Evolutionary conservation across 2,329 filamentous ascomycete genomes (phyloP).

Genomic region (Colletotrichum sp.): DNA sequence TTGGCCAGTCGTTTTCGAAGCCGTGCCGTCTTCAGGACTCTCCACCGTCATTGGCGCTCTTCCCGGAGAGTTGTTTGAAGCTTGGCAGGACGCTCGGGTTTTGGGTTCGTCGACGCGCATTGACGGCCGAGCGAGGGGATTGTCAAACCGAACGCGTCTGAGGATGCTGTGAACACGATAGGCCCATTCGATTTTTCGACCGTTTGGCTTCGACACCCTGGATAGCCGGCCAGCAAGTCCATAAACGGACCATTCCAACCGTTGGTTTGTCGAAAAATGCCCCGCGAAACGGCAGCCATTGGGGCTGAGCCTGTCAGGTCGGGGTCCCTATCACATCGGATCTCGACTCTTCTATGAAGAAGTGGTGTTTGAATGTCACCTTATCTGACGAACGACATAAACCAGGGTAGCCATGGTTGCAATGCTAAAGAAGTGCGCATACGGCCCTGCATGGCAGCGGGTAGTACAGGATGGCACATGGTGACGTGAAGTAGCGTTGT

Average conservation of each 20-base stretch:
- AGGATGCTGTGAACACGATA: not conserved
- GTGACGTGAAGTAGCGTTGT: not conserved
- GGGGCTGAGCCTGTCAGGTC: not conserved
- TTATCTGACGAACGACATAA: not conserved
- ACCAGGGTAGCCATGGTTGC: not conserved
- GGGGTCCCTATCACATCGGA: slow-evolving; percentile 7
- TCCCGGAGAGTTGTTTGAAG: slow-evolving; percentile 2
- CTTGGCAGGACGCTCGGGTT: slow-evolving; percentile 9
- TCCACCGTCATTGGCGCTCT: not conserved
- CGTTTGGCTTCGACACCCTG: not conserved
- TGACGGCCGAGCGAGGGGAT: slow-evolving; percentile 8
- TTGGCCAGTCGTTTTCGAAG: slow-evolving; percentile 2
- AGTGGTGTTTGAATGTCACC: not conserved
- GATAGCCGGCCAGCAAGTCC: not conserved
- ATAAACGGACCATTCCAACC: not conserved
- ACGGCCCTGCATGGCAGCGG: not conserved
- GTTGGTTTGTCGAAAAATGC: not conserved
- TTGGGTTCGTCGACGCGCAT: slow-evolving; percentile 12
- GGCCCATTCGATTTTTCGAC: not conserved
- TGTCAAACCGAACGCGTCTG: slow-evolving; percentile 16
- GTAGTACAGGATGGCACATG: not conserved
- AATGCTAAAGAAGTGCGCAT: not conserved
- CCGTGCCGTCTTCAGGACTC: not conserved
- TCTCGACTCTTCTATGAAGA: not conserved
- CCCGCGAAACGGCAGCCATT: not conserved